phyloP scores from a whole-genome alignment of 2,329 filamentous ascomycete species.

The Microsporum audouinii region DNA sequence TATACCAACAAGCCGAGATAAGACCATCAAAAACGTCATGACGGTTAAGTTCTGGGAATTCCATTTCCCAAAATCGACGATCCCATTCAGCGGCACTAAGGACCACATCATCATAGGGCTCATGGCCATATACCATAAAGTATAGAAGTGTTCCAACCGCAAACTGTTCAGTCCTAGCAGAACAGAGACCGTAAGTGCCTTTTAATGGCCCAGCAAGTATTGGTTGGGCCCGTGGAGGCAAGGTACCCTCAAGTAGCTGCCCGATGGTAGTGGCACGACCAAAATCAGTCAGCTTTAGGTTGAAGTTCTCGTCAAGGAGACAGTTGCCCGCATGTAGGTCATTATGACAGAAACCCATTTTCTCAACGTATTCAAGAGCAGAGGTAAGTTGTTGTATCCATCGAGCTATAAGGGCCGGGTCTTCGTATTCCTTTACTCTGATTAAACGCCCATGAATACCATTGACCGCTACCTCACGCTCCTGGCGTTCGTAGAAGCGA shows the following conservation, averaged over 20 bases:
- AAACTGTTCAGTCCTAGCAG: slow-evolving; percentile 17
- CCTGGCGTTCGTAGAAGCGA: slow-evolving; percentile 7
- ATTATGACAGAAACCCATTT: slow-evolving; percentile 14
- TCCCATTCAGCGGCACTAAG: background rate
- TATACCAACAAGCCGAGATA: slow-evolving; percentile 15
- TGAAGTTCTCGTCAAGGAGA: slow-evolving; percentile 13
- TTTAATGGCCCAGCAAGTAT: slow-evolving; percentile 13
- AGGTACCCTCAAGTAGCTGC: slow-evolving; percentile 11
- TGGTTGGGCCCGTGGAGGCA: slow-evolving; percentile 12
- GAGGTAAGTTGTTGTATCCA: slow-evolving; percentile 15
- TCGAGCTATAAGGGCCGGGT: slow-evolving; percentile 14
- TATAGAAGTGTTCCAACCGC: slow-evolving; percentile 15
- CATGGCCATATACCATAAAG: slow-evolving; percentile 17
- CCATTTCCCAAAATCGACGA: slow-evolving; percentile 13
- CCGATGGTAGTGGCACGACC: slow-evolving; percentile 14
- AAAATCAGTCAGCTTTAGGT: slow-evolving; percentile 13
- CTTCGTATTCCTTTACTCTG: slow-evolving; percentile 6
- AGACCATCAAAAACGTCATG: slow-evolving; percentile 14
- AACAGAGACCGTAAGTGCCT: slow-evolving; percentile 15
- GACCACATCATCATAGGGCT: slow-evolving; percentile 7
- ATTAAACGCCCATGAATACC: background rate
- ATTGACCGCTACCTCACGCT: slow-evolving; percentile 8
- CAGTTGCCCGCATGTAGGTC: slow-evolving; percentile 10
- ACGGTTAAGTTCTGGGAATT: slow-evolving; percentile 16
- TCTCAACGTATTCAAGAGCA: slow-evolving; percentile 15